These are phyloP conservation scores for Knufia petricola DNA, from an alignment of 2,329 filamentous ascomycete species.

Conservation along the genomic window DNA sequence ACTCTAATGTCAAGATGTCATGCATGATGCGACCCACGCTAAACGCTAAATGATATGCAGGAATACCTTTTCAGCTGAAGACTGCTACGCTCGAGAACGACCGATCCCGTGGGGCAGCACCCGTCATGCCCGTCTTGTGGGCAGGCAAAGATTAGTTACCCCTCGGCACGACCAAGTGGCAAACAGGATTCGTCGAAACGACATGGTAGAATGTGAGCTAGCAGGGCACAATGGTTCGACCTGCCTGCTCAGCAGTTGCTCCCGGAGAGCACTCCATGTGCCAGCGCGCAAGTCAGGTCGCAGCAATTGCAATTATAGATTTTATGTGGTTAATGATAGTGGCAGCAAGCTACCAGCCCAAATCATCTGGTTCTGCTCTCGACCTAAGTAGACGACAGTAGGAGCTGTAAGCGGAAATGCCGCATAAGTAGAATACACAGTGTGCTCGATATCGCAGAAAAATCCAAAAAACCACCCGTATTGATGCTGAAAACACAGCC, in stretches of 20 bases:
- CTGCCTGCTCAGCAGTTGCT: too few relatives aligned
- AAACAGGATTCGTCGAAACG: too few relatives aligned
- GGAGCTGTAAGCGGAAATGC: background rate
- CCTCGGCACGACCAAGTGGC: too few relatives aligned
- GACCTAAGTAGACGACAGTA: background rate
- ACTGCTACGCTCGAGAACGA: background rate
- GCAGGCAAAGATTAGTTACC: background rate
- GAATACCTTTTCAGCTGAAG: background rate
- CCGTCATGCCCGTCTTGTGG: background rate
- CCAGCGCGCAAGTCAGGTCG: background rate
- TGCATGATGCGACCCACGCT: background rate
- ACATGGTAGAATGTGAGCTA: too few relatives aligned
- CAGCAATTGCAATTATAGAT: background rate
- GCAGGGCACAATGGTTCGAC: too few relatives aligned
- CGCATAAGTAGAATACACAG: constrained; percentile 6
- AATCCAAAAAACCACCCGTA: constrained; percentile 9
- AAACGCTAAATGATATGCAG: background rate
- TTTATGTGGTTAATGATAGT: background rate
- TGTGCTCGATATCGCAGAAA: constrained; percentile 1
- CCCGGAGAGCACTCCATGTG: background rate
- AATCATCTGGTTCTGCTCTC: background rate
- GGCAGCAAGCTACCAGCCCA: background rate
- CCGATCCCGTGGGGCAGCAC: background rate
- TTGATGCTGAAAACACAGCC: constrained; percentile 1
- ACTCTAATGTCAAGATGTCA: background rate